phyloP scores from a whole-genome alignment of 192 early-diverging fungal genomes.

The Coemansia sp. region DNA sequence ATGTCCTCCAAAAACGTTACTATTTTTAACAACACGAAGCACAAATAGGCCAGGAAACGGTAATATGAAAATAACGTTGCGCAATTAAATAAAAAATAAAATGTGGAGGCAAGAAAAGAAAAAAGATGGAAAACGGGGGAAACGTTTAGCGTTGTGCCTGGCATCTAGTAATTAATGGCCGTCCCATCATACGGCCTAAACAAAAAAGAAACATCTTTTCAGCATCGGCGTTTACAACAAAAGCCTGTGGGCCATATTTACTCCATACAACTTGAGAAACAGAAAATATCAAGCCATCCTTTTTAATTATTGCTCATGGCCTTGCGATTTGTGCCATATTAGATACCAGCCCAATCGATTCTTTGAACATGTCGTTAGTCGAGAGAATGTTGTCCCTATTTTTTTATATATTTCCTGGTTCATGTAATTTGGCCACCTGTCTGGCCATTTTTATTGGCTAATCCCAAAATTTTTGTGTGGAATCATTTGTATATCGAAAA shows the following conservation, averaged over 20 bases:
- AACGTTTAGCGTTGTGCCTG: neutral
- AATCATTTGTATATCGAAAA: conserved; percentile 3
- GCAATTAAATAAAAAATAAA: neutral
- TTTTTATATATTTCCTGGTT: neutral
- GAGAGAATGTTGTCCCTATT: conserved; percentile 7
- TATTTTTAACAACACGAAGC: neutral
- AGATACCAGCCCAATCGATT: neutral
- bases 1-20: neutral
- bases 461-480: neutral
- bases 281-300: neutral
- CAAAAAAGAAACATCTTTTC: neutral
- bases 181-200: neutral
- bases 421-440: neutral
- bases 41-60: neutral
- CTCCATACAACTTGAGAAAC: neutral
- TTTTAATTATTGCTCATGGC: conserved; percentile 5
- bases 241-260: neutral
- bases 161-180: neutral
- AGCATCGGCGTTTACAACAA: neutral
- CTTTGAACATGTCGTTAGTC: neutral
- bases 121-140: neutral
- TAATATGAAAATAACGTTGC: neutral
- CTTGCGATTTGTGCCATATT: neutral
- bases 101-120: neutral
- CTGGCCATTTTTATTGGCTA: neutral